Base-by-base conservation (phyloP, 257 asterid genomes). In the Solanum tacnaense region DNA sequence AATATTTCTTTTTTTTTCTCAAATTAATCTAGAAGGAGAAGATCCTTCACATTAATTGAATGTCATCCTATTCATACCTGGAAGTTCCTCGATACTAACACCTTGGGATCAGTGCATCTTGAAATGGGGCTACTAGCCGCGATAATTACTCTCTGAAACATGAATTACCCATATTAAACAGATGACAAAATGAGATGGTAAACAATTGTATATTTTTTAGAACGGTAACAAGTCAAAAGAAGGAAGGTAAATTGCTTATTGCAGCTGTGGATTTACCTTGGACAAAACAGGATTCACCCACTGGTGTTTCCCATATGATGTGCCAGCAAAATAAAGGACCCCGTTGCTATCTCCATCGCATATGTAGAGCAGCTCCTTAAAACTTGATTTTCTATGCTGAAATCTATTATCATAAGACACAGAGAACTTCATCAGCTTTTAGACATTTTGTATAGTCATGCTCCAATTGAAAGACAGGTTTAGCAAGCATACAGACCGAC, bases 321-420 rank as follows among this genome's bases (percentile, higher is more conserved):
- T 97, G 91, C 99, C 99, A 5, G 98, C 96, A 89, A 94, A 97
- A 93, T 93, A 93, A 91, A 97, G 88, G 70, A 95, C 96, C 38
- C 99, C 99, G 11, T 97, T 97, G 94, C 98, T 94, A 87, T 96
- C 99, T 71, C 99, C 99, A 71, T 97, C 96, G 44, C 99, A 92
- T 90, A 97, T 96, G 92, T 93, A 95, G 88, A 96, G 99, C 44
- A 92, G 98, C 91, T 97, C 99, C 92, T 93, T 96, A 86, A 92
- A 97, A 91, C 99, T 97, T 13, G 99, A 95, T 87, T 92, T 93
- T 84, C 99, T 91, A 82, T 97, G 98, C 87, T 91, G 96, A 93
- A 91, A 96, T 90, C 95, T 96, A 89, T 84, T 88, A 68, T 92
- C 91, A 84, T n/a, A 65, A 56, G 36, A 67, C 36, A 86, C 39